Evolutionary conservation across 78 protist genomes (phyloP).

Genomic region (Polysphondylium violaceum): DNA sequence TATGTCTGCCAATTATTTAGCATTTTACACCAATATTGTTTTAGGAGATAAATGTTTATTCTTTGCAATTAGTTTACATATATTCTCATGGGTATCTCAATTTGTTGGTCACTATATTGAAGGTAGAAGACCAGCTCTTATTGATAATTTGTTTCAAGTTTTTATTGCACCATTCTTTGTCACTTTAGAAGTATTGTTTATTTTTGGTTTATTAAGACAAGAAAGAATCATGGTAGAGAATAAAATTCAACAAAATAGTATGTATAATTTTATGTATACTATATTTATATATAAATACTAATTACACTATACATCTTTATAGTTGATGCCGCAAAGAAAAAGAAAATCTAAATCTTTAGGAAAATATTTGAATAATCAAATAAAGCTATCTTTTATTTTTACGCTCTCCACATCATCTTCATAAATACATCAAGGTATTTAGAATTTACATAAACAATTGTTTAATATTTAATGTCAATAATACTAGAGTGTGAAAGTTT

Average conservation of each 20-base stretch:
- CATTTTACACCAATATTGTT: neutral
- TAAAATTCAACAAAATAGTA: slow-evolving; percentile 6
- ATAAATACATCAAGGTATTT: no score
- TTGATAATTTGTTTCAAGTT: slow-evolving; percentile 63
- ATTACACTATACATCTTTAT: no score
- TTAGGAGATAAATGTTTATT: no score
- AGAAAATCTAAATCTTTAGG: no score
- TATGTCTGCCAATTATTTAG: slow-evolving; percentile 33
- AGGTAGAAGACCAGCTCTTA: slow-evolving; percentile 59
- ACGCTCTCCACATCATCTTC: no score
- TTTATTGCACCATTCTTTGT: slow-evolving; percentile 79
- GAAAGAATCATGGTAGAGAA: slow-evolving; percentile 30
- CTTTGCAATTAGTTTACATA: slow-evolving; percentile 33
- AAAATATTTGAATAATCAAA: no score
- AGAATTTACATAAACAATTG: no score
- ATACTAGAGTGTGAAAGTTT: no score
- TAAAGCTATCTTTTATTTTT: no score
- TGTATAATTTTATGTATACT: neutral
- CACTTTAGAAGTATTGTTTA: slow-evolving; percentile 43
- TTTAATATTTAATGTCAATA: no score
- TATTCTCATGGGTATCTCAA: slow-evolving; percentile 46
- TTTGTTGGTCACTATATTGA: slow-evolving; percentile 68
- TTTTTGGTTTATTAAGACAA: slow-evolving; percentile 30
- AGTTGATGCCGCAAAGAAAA: no score
- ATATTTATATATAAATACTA: no score